Percentiles rank a stretch among this genome's conserved stretches.
These are phyloP conservation scores for Mercurialis annua DNA, from an alignment of 345 rosid genomes.

Conservation along the genomic window DNA sequence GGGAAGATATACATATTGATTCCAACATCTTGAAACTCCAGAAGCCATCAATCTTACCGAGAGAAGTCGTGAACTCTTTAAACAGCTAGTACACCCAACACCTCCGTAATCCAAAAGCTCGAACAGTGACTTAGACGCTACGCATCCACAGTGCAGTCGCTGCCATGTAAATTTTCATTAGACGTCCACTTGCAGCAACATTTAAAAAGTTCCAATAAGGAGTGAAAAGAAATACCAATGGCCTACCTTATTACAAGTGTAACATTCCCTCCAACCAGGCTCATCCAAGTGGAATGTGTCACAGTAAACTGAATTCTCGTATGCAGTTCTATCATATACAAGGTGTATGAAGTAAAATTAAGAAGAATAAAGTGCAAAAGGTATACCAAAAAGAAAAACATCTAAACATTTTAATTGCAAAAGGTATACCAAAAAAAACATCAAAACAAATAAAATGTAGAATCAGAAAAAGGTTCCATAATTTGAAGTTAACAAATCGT, in stretches of 20 bases:
- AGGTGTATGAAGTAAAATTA: background rate
- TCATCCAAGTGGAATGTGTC: conserved; percentile 69
- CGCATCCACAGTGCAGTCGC: conserved; percentile 92
- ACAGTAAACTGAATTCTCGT: conserved; percentile 59
- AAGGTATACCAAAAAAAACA: background rate
- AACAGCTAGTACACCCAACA: conserved; percentile 63
- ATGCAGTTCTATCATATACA: conserved; percentile 53
- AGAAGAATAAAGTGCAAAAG: background rate
- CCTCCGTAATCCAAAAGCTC: conserved; percentile 82
- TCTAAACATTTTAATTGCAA: background rate
- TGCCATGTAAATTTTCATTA: conserved; percentile 32
- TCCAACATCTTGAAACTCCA: background rate
- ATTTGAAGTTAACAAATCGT: background rate
- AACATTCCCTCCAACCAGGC: conserved; percentile 92
- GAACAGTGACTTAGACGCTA: conserved; percentile 53
- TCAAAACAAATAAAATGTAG: background rate
- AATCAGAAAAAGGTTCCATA: background rate
- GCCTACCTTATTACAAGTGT: conserved; percentile 56
- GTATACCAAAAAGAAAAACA: background rate
- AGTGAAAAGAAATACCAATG: background rate
- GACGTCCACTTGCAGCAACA: conserved; percentile 2
- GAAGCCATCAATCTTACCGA: conserved; percentile 40
- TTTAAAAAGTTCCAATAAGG: background rate
- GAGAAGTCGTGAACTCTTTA: conserved; percentile 35
- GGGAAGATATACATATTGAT: background rate